Percentiles rank a stretch among this genome's conserved stretches.
phyloP scores from a whole-genome alignment of 768 basidiomycete genomes.

The Coprinellus micaceus region DNA sequence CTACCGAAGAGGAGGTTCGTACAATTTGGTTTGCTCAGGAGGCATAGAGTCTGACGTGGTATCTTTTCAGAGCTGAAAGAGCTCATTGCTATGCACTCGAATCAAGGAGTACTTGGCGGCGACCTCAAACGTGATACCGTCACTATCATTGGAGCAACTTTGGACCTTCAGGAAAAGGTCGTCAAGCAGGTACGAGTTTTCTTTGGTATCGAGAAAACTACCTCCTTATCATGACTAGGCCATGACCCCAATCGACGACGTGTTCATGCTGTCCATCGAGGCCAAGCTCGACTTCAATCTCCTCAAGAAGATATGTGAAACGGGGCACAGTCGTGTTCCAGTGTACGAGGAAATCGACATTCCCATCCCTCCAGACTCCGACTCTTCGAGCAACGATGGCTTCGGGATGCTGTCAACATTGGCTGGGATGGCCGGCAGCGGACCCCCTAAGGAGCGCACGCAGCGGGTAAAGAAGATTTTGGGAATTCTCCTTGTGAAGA shows the following conservation, averaged over 20 bases:
- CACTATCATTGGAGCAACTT: slow-evolving; percentile 83
- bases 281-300: slow-evolving; percentile 78
- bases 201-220: too few relatives aligned
- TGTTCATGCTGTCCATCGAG: slow-evolving; percentile 88
- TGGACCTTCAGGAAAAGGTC: slow-evolving; percentile 86
- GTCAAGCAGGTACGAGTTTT: slow-evolving; percentile 51
- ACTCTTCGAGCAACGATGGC: slow-evolving; percentile 15
- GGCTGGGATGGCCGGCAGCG: neutral
- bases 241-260: slow-evolving; percentile 76
- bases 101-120: slow-evolving; percentile 69
- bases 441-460: slow-evolving; percentile 7
- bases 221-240: slow-evolving; percentile 43
- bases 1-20: slow-evolving; percentile 28
- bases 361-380: slow-evolving; percentile 35
- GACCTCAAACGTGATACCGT: slow-evolving; percentile 86
- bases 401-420: neutral
- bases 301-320: slow-evolving; percentile 69
- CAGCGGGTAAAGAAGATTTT: slow-evolving; percentile 68
- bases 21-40: neutral
- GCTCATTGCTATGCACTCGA: slow-evolving; percentile 84
- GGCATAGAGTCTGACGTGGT: too few relatives aligned
- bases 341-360: slow-evolving; percentile 77
- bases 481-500: slow-evolving; percentile 85
- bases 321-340: slow-evolving; percentile 82
- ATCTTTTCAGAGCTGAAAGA: slow-evolving; percentile 68